Evolutionary conservation across 768 basidiomycete genomes (phyloP), one percentile per base, ranked within the genome.

Genomic region (Tulasnella sp.): DNA sequence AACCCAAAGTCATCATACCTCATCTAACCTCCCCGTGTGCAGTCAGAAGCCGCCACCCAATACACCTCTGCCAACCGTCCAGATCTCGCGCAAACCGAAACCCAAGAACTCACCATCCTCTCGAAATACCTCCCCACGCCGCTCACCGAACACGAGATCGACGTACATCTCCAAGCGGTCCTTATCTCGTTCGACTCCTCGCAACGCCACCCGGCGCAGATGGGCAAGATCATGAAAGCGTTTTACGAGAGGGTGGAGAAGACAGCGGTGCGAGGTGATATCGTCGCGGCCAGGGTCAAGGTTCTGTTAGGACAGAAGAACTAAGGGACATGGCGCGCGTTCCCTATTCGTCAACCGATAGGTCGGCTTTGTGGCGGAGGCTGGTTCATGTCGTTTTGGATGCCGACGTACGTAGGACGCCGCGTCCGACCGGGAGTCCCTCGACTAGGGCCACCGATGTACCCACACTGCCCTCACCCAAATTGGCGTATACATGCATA

Each of bases 41-140:
- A 61, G 59, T 25, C 27, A 25, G 59, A 61, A 19, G 32, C 58
- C 17, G 41, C 59, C 3, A 39, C 42, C 29, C 59, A 59, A 39
- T 61, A 32, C 25, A 37, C 11, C 11, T 12, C 59, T 4, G 46
- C 42, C 15, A 35, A 32, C 12, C 59, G 59, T 8, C 27, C 14
- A 39, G 59, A 61, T 51, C 49, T 61, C 4, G 59, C 59, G 17
- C 31, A 34, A 9, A 60, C 59, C 5, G 59, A 61, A 40, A 21
- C 27, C 32, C n/a, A 58, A 12, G 59, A 61, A 37, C 15, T 21
- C 11, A 25, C 39, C 9, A 23, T 61, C 17, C 49, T 61, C 31
- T 14, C 23, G 12, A 23, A 12, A 4, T 59, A 62, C 59, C 48
- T 61, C 19, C 59, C 59, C 4, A 32, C 58, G 14, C 48, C 27